Percentiles rank a stretch among this genome's conserved stretches.
Conservation (phyloP, 768 basidiomycete genomes). For the Boletus speciosus region DNA sequence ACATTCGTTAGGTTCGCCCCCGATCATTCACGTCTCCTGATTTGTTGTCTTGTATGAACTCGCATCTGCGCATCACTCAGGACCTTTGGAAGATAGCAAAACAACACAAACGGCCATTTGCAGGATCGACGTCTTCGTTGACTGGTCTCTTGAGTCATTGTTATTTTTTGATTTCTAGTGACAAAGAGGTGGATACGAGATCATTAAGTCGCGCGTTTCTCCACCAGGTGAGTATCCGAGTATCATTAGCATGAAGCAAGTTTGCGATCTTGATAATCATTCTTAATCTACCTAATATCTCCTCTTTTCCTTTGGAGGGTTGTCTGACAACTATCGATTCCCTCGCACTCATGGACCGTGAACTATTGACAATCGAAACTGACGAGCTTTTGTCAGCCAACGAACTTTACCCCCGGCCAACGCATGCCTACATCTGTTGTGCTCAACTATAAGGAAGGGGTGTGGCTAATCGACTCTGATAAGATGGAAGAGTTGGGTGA, state of each 20-base stretch:
- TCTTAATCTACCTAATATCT: neutral
- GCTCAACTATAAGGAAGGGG: conserved; percentile 61
- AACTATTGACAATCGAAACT: neutral
- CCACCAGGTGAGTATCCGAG: conserved; percentile 45
- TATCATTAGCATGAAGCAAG: neutral
- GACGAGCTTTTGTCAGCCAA: conserved; percentile 38
- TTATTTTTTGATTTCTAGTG: conserved; percentile 80
- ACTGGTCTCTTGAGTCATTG: conserved; percentile 82
- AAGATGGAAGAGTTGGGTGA: conserved; percentile 39
- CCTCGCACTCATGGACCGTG: neutral
- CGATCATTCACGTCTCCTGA: neutral
- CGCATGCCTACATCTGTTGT: conserved; percentile 70
- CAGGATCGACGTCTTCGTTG: conserved; percentile 88
- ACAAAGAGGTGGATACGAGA: conserved; percentile 60
- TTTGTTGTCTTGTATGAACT: neutral
- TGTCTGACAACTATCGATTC: neutral
- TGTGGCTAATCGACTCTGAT: conserved; percentile 64
- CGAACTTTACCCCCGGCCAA: conserved; percentile 73
- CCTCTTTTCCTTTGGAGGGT: neutral
- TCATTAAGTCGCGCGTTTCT: conserved; percentile 59
- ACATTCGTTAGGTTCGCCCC: neutral
- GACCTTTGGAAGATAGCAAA: conserved; percentile 63
- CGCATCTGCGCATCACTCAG: conserved; percentile 32
- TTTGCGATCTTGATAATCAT: neutral
- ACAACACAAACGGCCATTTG: conserved; percentile 56